Evolutionary conservation across 148 eudicot genomes (phyloP), one percentile per base, ranked within the genome.

Genomic region (Spergularia marina): DNA sequence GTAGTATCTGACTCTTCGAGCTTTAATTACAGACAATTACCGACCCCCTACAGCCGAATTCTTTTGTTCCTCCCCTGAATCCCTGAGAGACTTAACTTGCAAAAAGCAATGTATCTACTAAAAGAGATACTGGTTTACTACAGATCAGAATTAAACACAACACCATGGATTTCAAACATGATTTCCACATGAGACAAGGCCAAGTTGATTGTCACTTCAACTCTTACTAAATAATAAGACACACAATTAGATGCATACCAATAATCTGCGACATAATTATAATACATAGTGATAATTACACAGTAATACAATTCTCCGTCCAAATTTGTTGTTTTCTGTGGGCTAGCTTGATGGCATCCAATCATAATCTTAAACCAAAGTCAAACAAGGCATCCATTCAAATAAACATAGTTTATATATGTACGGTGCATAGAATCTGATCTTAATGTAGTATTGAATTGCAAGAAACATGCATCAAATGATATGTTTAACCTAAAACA

Each of bases 141-240:
- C n/a, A n/a, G n/a, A n/a, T n/a, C n/a, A n/a, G 47, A 5, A 41
- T 41, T 41, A 5, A 5, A 41, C 47, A 41, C 47, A 44, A 44
- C 7, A 44, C 49, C 49, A 44, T 44, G 49, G 7, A 44, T 44
- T 6, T 44, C 7, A 44, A 6, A 6, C 10, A 44, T 44, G 49
- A 3, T 44, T 6, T 6, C 49, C 49, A 44, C 49, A n/a, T 54
- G 60, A 66, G 65, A 75, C 78, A 66, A 65, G 55, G 21, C 30
- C 25, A 66, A 75, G 40, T 36, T n/a, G n/a, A n/a, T n/a, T 41
- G 65, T 65, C 78, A 66, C 34, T 66, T 74, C 25, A 65, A 51
- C 41, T 49, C 70, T 54, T 65, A 65, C 15, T 6, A 52, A 14
- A 8, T 30, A 30, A 30, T 30, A 30, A 30, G 36, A 30, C 36